Conservation (phyloP, 176 grass and related monocot species). For the Avena sativa region DNA sequence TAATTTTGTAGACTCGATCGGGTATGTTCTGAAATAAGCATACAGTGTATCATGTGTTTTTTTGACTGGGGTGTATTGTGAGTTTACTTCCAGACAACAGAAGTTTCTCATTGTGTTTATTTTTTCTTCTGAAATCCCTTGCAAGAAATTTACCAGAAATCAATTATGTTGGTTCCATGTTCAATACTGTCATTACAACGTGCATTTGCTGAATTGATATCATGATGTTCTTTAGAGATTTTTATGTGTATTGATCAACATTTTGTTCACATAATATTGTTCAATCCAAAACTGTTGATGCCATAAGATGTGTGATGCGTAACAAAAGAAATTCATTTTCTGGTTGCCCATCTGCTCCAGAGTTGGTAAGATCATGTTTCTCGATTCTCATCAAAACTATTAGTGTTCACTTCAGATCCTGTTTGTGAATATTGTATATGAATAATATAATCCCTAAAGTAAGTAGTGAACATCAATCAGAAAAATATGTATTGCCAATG, state of each 20-base stretch:
- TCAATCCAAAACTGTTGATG: background rate
- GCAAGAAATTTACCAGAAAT: background rate
- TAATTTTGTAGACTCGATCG: background rate
- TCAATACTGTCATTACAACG: no score
- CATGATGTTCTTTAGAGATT: background rate
- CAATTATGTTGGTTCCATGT: background rate
- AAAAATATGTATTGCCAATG: no score
- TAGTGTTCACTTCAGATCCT: background rate
- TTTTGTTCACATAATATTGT: background rate
- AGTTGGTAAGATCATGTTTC: background rate
- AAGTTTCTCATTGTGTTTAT: background rate
- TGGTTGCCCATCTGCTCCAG: background rate
- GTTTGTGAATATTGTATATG: background rate
- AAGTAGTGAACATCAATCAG: background rate
- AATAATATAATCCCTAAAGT: background rate
- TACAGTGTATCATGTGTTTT: background rate
- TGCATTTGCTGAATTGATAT: background rate
- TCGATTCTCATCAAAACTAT: background rate
- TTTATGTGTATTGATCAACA: background rate
- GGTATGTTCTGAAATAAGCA: background rate
- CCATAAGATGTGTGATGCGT: background rate
- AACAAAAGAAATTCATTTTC: background rate
- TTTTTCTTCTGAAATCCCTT: background rate
- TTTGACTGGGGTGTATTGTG: no score
- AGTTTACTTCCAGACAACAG: background rate